Evolutionary conservation across 192 early-diverging fungal genomes (phyloP), one percentile per base, ranked within the genome.

Genomic region (Coemansia sp.): DNA sequence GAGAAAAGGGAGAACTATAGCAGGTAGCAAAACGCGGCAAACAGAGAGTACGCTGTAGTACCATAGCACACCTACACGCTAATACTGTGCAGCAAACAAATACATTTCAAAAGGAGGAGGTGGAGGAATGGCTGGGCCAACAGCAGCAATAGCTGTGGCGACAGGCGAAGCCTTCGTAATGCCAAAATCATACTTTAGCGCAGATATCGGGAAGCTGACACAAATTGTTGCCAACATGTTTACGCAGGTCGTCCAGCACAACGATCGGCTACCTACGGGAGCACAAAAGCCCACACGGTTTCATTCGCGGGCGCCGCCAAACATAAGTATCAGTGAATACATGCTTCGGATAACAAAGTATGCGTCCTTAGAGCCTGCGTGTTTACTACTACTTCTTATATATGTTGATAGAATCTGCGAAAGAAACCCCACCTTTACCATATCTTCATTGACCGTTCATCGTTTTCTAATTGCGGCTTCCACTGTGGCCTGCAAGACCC

Each of bases 371-470:
- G 96, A 99, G 73, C 86, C 88, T 16, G 86, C 93, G 7, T 95
- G 93, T 68, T 67, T 99, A 13, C 72, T 99, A 4, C 86, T 95
- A 30, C 74, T 98, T 30, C 80, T 99, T 4, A 90, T 99, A 30
- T 99, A 95, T 64, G 94, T 99, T 59, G 97, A 99, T 74, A 82
- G 93, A 72, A 85, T 94, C 5, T 94, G 94, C 65, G 85, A 89
- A 60, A 68, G 81, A 26, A 82, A 82, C 39, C 71, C 86, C 28
- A 77, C 87, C 0, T 99, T 99, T 72, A 96, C 94, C 23, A 94
- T 99, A 37, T 93, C 93, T 0, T 95, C 93, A 29, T 72, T 98
- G 31, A 98, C 95, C 4, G 93, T 93, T 6, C 95, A 98, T 66
- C 89, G 95, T 52, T 98, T 98, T 74, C 84, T 98, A 8, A 97